Evolutionary conservation across 2,329 filamentous ascomycete species (phyloP), one percentile per base, ranked within the genome.

Genomic region (Corynespora cassiicola): DNA sequence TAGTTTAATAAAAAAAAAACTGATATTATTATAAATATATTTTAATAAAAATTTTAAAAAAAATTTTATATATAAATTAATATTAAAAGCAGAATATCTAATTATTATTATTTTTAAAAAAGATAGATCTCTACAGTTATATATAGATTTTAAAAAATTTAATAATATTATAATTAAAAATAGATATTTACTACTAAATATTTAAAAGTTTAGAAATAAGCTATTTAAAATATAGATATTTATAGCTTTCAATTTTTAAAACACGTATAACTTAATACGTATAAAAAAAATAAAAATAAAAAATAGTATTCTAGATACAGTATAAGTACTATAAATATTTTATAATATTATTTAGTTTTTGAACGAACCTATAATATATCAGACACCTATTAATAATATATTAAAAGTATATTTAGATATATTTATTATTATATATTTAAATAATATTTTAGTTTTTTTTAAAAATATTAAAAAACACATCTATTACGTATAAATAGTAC

Each of bases 41-140:
- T 12, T 38, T 12, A 12, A 24, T 16, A 18, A 38, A 23, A 25
- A 31, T 26, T 16, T 38, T 31, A 12, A 3, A 26, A 38, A 22
- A 31, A 28, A 18, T 15, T 38, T 26, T 20, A 38, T 32, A 12
- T 2, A 12, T 10, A 12, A 26, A 9, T 38, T 38, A 38, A 31
- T 16, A 17, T 38, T 23, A 11, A 11, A 18, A 25, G 21, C 18
- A 29, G 20, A 17, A 17, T 21, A 12, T 17, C 28, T 24, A 30
- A 36, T 38, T 16, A 20, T 38, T n/a, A n/a, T n/a, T n/a, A n/a
- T n/a, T n/a, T n/a, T n/a, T n/a, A n/a, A n/a, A n/a, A n/a, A n/a
- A n/a, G n/a, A n/a, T n/a, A n/a, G n/a, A n/a, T n/a, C 19, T 38
- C 31, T 31, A 23, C 31, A 26, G 31, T 19, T 19, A 18, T 31